Conservation (phyloP, 768 basidiomycete genomes). For the Suillus weaverae region DNA sequence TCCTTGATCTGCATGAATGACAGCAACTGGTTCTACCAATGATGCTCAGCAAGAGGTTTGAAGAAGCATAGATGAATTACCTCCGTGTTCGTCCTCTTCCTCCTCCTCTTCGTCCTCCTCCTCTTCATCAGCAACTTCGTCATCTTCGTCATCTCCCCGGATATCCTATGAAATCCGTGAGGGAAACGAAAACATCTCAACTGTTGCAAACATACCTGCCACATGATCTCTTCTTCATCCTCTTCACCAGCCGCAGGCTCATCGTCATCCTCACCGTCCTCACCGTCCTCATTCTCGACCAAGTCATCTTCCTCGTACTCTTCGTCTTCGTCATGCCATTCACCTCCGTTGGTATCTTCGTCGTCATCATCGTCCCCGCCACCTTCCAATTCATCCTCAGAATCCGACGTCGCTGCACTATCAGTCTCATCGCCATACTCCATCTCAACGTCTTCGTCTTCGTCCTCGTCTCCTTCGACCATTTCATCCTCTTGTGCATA, state of each 20-base stretch:
- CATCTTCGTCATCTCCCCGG: slow-evolving; percentile 41
- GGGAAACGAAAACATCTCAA: not conserved
- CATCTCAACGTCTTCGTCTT: slow-evolving; percentile 84
- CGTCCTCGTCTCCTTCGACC: slow-evolving; percentile 79
- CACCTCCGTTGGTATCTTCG: slow-evolving; percentile 50
- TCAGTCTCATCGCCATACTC: slow-evolving; percentile 84
- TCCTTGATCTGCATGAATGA: slow-evolving; percentile 62
- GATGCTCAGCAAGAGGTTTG: slow-evolving; percentile 9
- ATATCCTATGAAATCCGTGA: slow-evolving; percentile 43
- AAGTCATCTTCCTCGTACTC: slow-evolving; percentile 61
- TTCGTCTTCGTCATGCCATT: slow-evolving; percentile 59
- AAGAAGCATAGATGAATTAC: slow-evolving; percentile 10
- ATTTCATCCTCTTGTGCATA: slow-evolving; percentile 71
- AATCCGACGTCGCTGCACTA: slow-evolving; percentile 78
- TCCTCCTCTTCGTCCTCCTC: slow-evolving; percentile 63
- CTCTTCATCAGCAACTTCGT: slow-evolving; percentile 43
- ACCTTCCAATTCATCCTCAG: slow-evolving; percentile 67
- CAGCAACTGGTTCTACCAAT: slow-evolving; percentile 49
- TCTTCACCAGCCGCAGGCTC: slow-evolving; percentile 50
- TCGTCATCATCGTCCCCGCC: slow-evolving; percentile 62
- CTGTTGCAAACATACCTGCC: slow-evolving; percentile 45
- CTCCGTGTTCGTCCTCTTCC: slow-evolving; percentile 47
- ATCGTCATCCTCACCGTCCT: slow-evolving; percentile 46
- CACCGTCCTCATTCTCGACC: slow-evolving; percentile 61
- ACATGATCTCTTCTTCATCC: slow-evolving; percentile 54